These are phyloP conservation scores for Sanghuangporus baumii DNA, from an alignment of 1,284 basidiomycete species.

Conservation along the genomic window DNA sequence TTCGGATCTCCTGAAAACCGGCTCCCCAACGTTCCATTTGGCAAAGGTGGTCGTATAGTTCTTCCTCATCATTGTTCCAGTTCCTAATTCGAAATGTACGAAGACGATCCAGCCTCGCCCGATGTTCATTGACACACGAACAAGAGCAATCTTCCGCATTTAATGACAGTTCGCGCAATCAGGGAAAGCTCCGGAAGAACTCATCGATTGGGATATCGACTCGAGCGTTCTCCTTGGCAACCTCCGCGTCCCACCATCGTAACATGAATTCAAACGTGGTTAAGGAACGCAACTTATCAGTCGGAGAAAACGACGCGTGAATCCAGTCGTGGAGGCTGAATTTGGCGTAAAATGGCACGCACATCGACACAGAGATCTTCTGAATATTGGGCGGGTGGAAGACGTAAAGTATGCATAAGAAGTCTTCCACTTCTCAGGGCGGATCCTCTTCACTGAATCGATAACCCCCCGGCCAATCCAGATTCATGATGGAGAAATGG, in stretches of 20 bases:
- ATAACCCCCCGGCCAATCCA: too few species aligned
- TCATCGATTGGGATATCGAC: background rate
- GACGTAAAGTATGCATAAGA: too few species aligned
- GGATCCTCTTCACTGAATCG: too few species aligned
- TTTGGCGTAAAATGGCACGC: too few species aligned
- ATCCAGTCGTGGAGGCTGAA: too few species aligned
- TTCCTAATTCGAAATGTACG: background rate
- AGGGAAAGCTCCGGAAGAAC: background rate
- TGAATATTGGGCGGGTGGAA: too few species aligned
- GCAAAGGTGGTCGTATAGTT: background rate
- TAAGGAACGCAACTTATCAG: too few species aligned
- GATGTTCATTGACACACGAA: background rate
- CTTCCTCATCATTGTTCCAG: background rate
- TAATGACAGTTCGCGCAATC: background rate
- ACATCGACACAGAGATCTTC: too few species aligned
- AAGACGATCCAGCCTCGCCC: background rate
- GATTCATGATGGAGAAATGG: background rate
- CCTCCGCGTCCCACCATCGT: background rate
- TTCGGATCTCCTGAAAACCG: background rate
- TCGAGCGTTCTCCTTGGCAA: background rate
- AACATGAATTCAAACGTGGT: background rate
- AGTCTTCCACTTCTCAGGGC: too few species aligned
- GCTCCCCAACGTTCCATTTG: background rate
- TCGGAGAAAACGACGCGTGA: too few species aligned
- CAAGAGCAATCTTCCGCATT: background rate